Conservation (phyloP, 1,284 basidiomycete genomes). For the Pterula multifida region DNA sequence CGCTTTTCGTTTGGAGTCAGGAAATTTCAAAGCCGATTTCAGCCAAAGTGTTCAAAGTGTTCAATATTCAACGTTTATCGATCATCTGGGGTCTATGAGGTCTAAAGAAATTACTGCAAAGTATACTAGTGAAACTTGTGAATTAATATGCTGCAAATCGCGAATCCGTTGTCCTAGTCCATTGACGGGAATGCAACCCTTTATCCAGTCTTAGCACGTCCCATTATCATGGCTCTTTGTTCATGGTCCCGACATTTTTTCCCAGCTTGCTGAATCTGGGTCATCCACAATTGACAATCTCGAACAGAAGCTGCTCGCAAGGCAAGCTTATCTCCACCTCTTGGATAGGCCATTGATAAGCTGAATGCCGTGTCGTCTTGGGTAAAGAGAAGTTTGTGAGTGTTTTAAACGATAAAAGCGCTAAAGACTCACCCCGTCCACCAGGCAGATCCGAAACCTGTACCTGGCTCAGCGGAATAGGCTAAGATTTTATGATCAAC, state of each 20-base stretch:
- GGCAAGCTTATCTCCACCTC: conserved; percentile 62
- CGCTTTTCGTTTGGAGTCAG: no score
- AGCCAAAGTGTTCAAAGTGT: no score
- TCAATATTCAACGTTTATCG: no score
- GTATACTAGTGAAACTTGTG: no score
- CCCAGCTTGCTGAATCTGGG: conserved; percentile 31
- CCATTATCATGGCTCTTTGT: conserved; percentile 15
- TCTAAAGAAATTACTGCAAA: no score
- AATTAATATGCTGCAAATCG: no score
- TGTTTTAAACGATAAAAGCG: conserved; percentile 1
- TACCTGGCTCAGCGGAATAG: conserved; percentile 60
- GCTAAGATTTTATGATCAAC: conserved; percentile 22
- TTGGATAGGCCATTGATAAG: conserved; percentile 52
- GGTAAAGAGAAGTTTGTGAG: conserved; percentile 3
- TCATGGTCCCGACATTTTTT: conserved; percentile 27
- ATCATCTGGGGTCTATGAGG: no score
- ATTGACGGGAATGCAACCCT: neutral
- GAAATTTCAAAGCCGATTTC: no score
- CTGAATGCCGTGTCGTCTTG: conserved; percentile 57
- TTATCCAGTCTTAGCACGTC: neutral
- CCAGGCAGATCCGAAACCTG: conserved; percentile 40
- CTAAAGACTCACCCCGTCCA: conserved; percentile 33
- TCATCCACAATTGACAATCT: conserved; percentile 58
- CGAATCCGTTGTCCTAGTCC: no score
- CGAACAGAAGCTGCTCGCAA: conserved; percentile 48